A percentile compares a stretch with the other conserved stretches of the same genome.
Evolutionary conservation across 2,329 filamentous ascomycete species (phyloP).

Genomic region (Colletotrichum sublineola): DNA sequence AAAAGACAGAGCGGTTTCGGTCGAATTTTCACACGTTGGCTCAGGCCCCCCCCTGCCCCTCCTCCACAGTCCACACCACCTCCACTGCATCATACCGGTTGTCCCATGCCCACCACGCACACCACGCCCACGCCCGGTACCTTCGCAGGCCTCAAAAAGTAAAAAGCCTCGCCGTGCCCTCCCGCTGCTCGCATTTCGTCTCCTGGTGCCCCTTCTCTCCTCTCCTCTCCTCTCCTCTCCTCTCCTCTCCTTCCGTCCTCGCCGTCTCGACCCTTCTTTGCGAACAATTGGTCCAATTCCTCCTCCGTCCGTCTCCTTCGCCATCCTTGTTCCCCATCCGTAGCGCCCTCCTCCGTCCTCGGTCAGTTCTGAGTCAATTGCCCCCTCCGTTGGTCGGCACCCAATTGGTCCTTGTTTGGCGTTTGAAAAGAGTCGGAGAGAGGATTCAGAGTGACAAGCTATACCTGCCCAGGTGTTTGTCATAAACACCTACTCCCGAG

Average conservation of each 20-base stretch:
- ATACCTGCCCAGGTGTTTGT: slow-evolving; percentile 6
- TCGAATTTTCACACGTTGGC: slow-evolving; percentile 34
- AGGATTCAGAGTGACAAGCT: slow-evolving; percentile 13
- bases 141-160: slow-evolving; percentile 42
- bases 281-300: slow-evolving; percentile 22
- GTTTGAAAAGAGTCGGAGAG: slow-evolving; percentile 5
- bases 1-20: slow-evolving; percentile 22
- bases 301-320: background rate
- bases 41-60: slow-evolving; percentile 40
- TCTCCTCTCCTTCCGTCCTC: slow-evolving; percentile 10
- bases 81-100: slow-evolving; percentile 40
- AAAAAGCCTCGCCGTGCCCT: slow-evolving; percentile 38
- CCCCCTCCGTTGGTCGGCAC: slow-evolving; percentile 24
- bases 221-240: background rate
- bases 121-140: slow-evolving; percentile 17
- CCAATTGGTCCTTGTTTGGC: slow-evolving; percentile 12
- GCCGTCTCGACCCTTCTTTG: slow-evolving; percentile 8
- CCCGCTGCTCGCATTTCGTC: background rate
- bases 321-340: background rate
- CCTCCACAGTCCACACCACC: slow-evolving; percentile 42
- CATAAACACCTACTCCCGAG: background rate
- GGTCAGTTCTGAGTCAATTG: slow-evolving; percentile 21
- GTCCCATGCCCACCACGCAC: slow-evolving; percentile 12
- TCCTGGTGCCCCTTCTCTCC: background rate
- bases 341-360: background rate